Conservation (phyloP, 2,329 filamentous ascomycete genomes). For the Pestalotiopsis sp. region DNA sequence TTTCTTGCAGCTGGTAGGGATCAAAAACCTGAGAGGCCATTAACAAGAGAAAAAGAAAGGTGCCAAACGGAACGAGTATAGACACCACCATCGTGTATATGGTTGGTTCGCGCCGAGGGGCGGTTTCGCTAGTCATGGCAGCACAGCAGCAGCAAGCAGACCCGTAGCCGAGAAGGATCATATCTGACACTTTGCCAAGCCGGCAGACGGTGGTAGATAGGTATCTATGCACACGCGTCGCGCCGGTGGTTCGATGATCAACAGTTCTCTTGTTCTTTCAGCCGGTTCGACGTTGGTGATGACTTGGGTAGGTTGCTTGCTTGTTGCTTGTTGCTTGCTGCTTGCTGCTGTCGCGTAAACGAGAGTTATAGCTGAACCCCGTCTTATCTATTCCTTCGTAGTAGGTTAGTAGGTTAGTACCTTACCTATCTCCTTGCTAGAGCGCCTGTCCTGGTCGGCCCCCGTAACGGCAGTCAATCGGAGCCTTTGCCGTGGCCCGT, state of each 20-base stretch:
- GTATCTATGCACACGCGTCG: neutral
- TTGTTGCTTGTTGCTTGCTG: neutral
- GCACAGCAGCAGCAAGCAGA: neutral
- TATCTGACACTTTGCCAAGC: neutral
- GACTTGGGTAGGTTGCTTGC: neutral
- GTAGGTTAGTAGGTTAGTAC: neutral
- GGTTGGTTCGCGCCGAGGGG: neutral
- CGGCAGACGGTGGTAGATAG: neutral
- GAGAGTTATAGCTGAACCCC: neutral
- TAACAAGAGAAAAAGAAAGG: neutral
- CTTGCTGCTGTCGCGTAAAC: neutral
- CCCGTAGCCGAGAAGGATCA: neutral
- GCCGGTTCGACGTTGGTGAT: neutral
- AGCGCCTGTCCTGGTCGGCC: neutral
- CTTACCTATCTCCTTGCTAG: neutral
- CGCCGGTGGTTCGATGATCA: neutral
- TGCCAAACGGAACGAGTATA: neutral
- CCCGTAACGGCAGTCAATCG: neutral
- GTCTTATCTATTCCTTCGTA: neutral
- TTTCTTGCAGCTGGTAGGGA: neutral
- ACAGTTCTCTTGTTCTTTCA: neutral
- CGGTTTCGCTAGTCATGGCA: neutral
- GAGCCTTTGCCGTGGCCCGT: neutral
- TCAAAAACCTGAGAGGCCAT: neutral
- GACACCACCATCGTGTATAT: neutral